phyloP scores from a whole-genome alignment of 495 filamentous ascomycete species.

The Hapsidospora chrysogenum region DNA sequence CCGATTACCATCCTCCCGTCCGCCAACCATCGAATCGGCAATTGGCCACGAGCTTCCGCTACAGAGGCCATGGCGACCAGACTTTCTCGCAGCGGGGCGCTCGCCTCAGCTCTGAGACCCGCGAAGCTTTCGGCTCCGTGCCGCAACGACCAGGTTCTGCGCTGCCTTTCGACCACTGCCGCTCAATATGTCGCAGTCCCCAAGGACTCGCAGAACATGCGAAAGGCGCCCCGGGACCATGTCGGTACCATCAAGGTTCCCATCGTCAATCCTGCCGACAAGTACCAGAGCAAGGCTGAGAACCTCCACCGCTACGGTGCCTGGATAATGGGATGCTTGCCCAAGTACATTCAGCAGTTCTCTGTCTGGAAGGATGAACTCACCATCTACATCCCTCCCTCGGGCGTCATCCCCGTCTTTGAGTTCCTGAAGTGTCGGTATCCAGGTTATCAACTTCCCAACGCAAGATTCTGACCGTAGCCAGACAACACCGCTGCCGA shows the following conservation, averaged over 20 bases:
- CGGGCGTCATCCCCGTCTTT: conserved; percentile 79
- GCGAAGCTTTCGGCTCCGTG: conserved; percentile 19
- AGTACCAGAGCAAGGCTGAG: conserved; percentile 70
- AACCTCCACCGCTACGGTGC: conserved; percentile 83
- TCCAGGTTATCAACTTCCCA: conserved; percentile 2
- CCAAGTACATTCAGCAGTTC: conserved; percentile 98
- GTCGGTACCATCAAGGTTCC: conserved; percentile 49
- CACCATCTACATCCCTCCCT: conserved; percentile 76
- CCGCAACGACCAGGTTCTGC: conserved; percentile 11
- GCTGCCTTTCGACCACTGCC: conserved; percentile 41
- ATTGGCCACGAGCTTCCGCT: not conserved
- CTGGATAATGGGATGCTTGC: conserved; percentile 90
- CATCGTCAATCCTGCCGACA: conserved; percentile 83
- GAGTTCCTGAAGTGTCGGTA: conserved; percentile 71
- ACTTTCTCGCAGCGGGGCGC: conserved; percentile 43
- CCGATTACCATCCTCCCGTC: not conserved
- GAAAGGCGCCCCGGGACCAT: conserved; percentile 38
- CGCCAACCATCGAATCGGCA: not conserved
- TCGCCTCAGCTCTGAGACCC: conserved; percentile 41
- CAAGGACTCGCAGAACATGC: conserved; percentile 50
- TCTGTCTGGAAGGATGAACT: conserved; percentile 99
- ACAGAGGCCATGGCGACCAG: conserved; percentile 42
- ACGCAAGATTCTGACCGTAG: not conserved
- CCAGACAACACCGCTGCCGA: conserved; percentile 84
- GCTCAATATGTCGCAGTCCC: conserved; percentile 29